Evolutionary conservation across 208 protist species (phyloP).

Genomic region (Vickermania ingenoplastis): DNA sequence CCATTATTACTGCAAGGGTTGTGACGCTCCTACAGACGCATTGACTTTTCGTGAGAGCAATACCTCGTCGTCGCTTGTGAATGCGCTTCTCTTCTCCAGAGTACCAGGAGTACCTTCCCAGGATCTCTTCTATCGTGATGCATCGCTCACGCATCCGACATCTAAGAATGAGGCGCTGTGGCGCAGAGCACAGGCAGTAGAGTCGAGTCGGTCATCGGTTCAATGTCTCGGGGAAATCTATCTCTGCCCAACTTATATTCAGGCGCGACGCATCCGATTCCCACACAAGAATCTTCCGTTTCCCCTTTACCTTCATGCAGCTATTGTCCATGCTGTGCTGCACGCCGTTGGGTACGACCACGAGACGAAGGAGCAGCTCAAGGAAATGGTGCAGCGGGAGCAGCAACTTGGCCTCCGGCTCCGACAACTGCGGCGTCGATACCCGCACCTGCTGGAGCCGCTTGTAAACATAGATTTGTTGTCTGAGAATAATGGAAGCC

Average conservation of each 20-base stretch:
- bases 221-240: constrained; percentile 27
- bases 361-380: constrained; percentile 34
- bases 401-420: constrained; percentile 37
- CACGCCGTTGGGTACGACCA: constrained; percentile 77
- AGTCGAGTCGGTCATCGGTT: background rate
- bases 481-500: background rate
- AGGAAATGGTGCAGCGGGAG: constrained; percentile 51
- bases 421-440: constrained; percentile 20
- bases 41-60: constrained; percentile 49
- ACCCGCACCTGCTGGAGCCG: constrained; percentile 20
- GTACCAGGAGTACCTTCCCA: background rate
- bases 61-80: constrained; percentile 10
- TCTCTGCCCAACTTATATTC: constrained; percentile 63
- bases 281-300: constrained; percentile 44
- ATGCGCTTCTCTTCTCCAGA: constrained; percentile 43
- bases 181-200: background rate
- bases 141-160: background rate
- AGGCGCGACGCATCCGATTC: constrained; percentile 13
- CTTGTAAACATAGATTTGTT: constrained; percentile 38
- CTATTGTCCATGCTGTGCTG: constrained; percentile 60
- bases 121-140: background rate
- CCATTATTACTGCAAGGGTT: constrained; percentile 28
- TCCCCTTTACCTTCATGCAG: constrained; percentile 43
- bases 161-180: background rate
- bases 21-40: constrained; percentile 58